These are phyloP conservation scores for Podaxis sp. DNA, from an alignment of 768 basidiomycete genomes.

Conservation along the genomic window DNA sequence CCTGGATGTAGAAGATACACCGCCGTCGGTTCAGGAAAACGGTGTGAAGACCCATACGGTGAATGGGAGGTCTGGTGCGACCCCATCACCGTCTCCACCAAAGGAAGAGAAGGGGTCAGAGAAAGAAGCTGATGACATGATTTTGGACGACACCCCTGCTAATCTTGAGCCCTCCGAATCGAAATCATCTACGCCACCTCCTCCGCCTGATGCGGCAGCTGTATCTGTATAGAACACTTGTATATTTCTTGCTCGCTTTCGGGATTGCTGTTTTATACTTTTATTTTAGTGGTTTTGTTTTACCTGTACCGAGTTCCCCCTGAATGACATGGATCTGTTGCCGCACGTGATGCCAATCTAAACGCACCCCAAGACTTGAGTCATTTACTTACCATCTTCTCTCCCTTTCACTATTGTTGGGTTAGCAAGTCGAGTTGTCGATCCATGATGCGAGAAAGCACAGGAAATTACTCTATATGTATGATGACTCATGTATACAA, in stretches of 20 bases:
- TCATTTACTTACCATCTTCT: background rate
- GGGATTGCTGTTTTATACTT: constrained; percentile 7
- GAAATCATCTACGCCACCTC: background rate
- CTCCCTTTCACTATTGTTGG: background rate
- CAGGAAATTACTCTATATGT: no score
- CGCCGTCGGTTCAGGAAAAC: constrained; percentile 4
- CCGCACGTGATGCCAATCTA: background rate
- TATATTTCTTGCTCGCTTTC: constrained; percentile 4
- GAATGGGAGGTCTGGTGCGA: constrained; percentile 1
- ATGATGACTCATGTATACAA: no score
- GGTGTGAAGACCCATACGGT: background rate
- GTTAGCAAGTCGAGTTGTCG: no score
- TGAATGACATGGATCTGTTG: background rate
- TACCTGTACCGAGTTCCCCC: background rate
- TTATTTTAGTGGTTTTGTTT: background rate
- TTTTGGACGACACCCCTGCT: constrained; percentile 2
- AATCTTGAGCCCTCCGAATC: background rate
- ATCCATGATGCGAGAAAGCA: no score
- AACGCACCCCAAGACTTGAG: background rate
- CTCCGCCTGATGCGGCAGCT: background rate
- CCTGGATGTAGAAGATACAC: constrained; percentile 42
- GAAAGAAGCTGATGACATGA: constrained; percentile 1
- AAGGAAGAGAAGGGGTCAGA: constrained; percentile 9
- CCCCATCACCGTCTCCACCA: background rate
- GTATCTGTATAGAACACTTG: background rate